Evolutionary conservation across 306 rosid species (phyloP), one percentile per base, ranked within the genome.

Genomic region (Parietaria judaica): DNA sequence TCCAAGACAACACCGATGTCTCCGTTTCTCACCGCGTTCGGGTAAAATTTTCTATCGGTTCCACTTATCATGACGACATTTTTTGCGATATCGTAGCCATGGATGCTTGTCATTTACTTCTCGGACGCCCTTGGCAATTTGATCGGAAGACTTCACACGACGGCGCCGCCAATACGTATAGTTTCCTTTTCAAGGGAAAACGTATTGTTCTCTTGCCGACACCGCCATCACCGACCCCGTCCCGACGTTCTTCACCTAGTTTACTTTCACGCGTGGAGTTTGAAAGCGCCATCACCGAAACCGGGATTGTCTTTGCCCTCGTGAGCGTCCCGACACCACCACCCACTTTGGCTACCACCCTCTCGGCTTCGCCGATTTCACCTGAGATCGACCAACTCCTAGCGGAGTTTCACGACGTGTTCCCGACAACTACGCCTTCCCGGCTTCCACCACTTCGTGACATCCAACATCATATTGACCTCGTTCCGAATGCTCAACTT

Each of bases 191-290:
- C 31, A 2, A 23, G 31, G 31, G 31, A 23, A 23, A 23, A 2
- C 50, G 50, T 46, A 46, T 46, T 46, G 50, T 46, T 46, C 50
- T 46, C 50, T 46, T 46, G 50, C 50, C 50, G 50, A 46, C 50
- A 8, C 50, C 50, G 13, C 50, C 50, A 13, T 46, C 50, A 46
- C 8, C 50, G 50, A 2, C 50, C 8, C 50, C 50, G 13, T 46
- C 13, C 13, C 50, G 13, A 46, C 50, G 50, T 8, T 46, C 50
- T 13, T 46, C 50, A 46, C 8, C 8, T 46, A 46, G 50, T 46
- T 46, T 46, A 46, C 50, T 46, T 46, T 46, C 50, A 1, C 13
- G 50, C 50, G 13, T 46, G 50, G 50, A 46, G 50, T 23, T 23
- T 23, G 31, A 23, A 23, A 23, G 31, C 2, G 31, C 31, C 31